phyloP scores from a whole-genome alignment of 371 early-diverging fungal species.

The Blastocladiella emersonii region DNA sequence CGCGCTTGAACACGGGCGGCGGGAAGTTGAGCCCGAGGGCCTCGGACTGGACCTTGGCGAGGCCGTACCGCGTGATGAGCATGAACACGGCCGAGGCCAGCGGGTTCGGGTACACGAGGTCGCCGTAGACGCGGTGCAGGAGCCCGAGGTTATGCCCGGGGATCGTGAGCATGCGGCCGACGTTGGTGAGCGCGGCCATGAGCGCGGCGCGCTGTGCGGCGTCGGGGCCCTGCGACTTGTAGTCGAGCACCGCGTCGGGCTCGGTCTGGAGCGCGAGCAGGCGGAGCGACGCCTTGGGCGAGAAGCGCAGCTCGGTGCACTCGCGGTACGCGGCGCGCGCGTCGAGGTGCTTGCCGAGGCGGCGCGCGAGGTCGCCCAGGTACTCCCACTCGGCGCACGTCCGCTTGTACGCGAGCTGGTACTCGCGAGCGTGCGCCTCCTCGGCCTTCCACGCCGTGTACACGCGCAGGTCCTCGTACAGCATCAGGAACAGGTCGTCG shows the following conservation, averaged over 20 bases:
- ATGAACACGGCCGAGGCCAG: slow-evolving; percentile 65
- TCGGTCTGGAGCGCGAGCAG: slow-evolving; percentile 69
- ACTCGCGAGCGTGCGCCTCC: slow-evolving; percentile 45
- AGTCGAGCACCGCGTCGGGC: neutral
- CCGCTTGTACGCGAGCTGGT: slow-evolving; percentile 67
- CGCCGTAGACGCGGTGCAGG: neutral
- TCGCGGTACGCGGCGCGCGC: slow-evolving; percentile 78
- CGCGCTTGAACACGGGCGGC: slow-evolving; percentile 54
- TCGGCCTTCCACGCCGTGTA: slow-evolving; percentile 77
- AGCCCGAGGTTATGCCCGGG: neutral
- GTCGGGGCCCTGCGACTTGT: neutral
- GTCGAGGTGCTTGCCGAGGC: slow-evolving; percentile 75
- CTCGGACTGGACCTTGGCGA: slow-evolving; percentile 80
- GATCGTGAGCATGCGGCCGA: neutral
- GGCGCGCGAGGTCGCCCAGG: slow-evolving; percentile 74
- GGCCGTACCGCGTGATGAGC: slow-evolving; percentile 65
- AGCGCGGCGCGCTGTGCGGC: neutral
- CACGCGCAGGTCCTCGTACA: slow-evolving; percentile 88
- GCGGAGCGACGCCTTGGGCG: slow-evolving; percentile 68
- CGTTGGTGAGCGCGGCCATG: neutral
- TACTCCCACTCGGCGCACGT: slow-evolving; percentile 93
- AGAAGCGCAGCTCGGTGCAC: slow-evolving; percentile 78
- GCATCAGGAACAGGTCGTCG: slow-evolving; percentile 92
- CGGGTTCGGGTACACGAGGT: slow-evolving; percentile 63
- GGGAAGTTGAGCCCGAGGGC: slow-evolving; percentile 75